Evolutionary conservation across 306 rosid genomes (phyloP).

Genomic region (Corylus avellana): DNA sequence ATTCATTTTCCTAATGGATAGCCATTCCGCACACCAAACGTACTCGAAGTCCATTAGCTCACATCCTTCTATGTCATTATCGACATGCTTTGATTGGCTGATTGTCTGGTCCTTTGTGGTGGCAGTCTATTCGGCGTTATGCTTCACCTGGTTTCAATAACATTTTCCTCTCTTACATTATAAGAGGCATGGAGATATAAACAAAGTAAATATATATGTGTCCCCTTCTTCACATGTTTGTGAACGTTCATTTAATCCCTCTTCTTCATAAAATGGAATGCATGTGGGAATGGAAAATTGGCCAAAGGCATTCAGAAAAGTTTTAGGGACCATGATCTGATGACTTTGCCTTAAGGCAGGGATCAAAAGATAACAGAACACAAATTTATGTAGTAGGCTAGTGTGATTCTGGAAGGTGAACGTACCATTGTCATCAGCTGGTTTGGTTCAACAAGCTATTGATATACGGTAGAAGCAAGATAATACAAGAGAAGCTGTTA

Average conservation of each 20-base stretch:
- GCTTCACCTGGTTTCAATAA: background rate
- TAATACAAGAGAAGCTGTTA: background rate
- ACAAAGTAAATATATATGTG: background rate
- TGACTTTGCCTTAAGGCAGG: background rate
- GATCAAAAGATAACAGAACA: background rate
- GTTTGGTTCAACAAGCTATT: background rate
- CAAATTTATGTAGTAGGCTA: background rate
- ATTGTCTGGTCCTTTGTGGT: background rate
- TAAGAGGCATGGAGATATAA: background rate
- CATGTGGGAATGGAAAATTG: background rate
- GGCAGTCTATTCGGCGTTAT: background rate
- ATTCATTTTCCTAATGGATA: no score
- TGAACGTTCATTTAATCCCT: background rate
- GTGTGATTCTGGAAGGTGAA: background rate
- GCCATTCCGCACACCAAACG: no score
- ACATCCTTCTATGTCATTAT: background rate
- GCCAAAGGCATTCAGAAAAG: background rate
- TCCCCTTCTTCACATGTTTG: background rate
- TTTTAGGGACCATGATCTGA: background rate
- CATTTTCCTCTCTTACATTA: background rate
- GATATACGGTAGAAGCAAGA: background rate
- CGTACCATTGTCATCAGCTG: background rate
- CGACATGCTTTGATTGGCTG: background rate
- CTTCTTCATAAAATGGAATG: background rate
- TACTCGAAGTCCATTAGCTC: background rate